These are phyloP conservation scores for Arabis alpina DNA, from an alignment of 345 rosid genomes.

Conservation along the genomic window DNA sequence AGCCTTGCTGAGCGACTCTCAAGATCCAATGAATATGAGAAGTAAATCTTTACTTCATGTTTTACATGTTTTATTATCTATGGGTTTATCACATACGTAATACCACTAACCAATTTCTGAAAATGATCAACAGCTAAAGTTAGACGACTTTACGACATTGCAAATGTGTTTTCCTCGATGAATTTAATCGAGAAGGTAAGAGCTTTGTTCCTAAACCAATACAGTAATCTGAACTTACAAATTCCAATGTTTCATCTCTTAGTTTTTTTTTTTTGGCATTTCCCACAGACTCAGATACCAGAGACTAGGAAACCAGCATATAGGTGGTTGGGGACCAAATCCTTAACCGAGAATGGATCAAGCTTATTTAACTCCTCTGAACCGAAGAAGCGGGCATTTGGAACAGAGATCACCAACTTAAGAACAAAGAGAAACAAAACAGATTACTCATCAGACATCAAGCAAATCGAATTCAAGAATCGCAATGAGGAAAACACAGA, in stretches of 20 bases:
- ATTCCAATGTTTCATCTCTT: slow-evolving; percentile 7
- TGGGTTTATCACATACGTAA: not conserved
- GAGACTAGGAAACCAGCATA: slow-evolving; percentile 79
- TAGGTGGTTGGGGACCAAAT: slow-evolving; percentile 75
- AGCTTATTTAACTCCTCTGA: slow-evolving; percentile 36
- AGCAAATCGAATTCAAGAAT: slow-evolving; percentile 31
- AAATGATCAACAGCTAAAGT: slow-evolving; percentile 68
- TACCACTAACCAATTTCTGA: not conserved
- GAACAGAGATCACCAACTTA: slow-evolving; percentile 63
- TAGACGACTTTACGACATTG: slow-evolving; percentile 84
- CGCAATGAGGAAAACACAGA: slow-evolving; percentile 37
- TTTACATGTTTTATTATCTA: slow-evolving; percentile 12
- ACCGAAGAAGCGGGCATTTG: slow-evolving; percentile 67
- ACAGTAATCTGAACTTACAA: slow-evolving; percentile 2
- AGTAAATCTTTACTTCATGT: slow-evolving; percentile 47
- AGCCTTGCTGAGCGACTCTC: slow-evolving; percentile 65
- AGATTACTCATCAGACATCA: slow-evolving; percentile 39
- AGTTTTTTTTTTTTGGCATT: slow-evolving; percentile 3
- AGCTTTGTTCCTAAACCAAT: not conserved
- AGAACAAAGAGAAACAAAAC: slow-evolving; percentile 50
- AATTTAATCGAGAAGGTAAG: slow-evolving; percentile 74
- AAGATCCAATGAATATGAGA: slow-evolving; percentile 66
- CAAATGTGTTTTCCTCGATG: slow-evolving; percentile 80
- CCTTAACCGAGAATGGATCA: slow-evolving; percentile 40
- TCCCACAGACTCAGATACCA: slow-evolving; percentile 67